A percentile compares a stretch with the other conserved stretches of the same genome.
These are phyloP conservation scores for Spencermartinsiella europaea DNA, from an alignment of 805 yeast genomes.

Conservation along the genomic window DNA sequence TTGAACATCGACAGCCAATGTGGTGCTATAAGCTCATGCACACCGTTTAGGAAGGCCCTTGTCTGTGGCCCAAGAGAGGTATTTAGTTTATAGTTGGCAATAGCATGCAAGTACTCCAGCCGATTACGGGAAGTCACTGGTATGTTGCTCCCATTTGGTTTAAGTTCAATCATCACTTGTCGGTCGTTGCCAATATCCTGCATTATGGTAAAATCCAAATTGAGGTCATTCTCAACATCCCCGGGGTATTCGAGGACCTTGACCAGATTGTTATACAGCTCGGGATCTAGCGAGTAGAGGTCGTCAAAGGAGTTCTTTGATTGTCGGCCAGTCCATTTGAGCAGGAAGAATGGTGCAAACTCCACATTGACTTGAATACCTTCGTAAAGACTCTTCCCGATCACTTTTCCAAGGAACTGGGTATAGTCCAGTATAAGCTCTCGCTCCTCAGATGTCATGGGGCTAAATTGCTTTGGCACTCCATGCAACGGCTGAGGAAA, in stretches of 20 bases:
- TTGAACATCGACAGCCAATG: conserved; percentile 83
- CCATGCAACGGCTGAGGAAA: conserved; percentile 66
- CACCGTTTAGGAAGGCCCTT: conserved; percentile 60
- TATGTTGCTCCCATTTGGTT: conserved; percentile 51
- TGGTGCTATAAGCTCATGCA: conserved; percentile 60
- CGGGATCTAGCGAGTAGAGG: conserved; percentile 61
- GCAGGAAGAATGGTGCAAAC: conserved; percentile 82
- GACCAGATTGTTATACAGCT: conserved; percentile 58
- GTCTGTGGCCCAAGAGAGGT: conserved; percentile 54
- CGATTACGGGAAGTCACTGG: conserved; percentile 59
- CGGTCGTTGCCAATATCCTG: conserved; percentile 38
- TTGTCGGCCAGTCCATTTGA: conserved; percentile 51
- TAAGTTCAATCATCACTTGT: conserved; percentile 45
- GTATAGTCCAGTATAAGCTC: conserved; percentile 31
- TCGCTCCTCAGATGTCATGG: conserved; percentile 5
- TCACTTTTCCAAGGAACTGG: conserved; percentile 70
- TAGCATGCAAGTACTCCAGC: conserved; percentile 65
- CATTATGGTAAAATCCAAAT: conserved; percentile 60
- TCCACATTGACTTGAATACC: conserved; percentile 72
- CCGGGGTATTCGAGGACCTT: conserved; percentile 53
- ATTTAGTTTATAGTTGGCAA: conserved; percentile 77
- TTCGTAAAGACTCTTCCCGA: conserved; percentile 88
- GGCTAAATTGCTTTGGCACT: conserved; percentile 17
- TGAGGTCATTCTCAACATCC: conserved; percentile 50
- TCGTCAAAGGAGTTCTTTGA: conserved; percentile 66